These are phyloP conservation scores for Huntiella moniliformis DNA, from an alignment of 2,329 filamentous ascomycete genomes.

Conservation along the genomic window DNA sequence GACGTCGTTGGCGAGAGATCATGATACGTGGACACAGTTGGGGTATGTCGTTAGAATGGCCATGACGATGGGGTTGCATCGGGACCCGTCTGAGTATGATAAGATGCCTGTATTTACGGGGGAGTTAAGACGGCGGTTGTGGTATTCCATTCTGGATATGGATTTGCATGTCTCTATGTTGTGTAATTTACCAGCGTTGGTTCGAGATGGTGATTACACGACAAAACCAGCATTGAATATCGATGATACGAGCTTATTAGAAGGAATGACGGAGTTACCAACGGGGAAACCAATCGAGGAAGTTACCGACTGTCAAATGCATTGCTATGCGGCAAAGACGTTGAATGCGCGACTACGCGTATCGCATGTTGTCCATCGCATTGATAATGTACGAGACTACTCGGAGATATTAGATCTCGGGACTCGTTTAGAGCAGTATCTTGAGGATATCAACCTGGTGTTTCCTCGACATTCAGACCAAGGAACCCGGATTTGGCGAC, in stretches of 20 bases:
- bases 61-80: slow-evolving; percentile 40
- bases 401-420: slow-evolving; percentile 34
- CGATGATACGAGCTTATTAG: slow-evolving; percentile 30
- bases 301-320: slow-evolving; percentile 32
- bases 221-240: slow-evolving; percentile 34
- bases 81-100: slow-evolving; percentile 35
- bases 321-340: slow-evolving; percentile 34
- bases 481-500: slow-evolving; percentile 32
- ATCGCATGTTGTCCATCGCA: slow-evolving; percentile 29
- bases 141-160: slow-evolving; percentile 38
- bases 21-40: slow-evolving; percentile 36
- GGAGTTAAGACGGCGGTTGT: slow-evolving; percentile 35
- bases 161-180: slow-evolving; percentile 35
- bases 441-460: slow-evolving; percentile 36
- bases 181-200: slow-evolving; percentile 30
- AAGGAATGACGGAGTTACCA: slow-evolving; percentile 30
- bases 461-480: slow-evolving; percentile 28
- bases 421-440: slow-evolving; percentile 31
- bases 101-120: slow-evolving; percentile 31
- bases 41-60: slow-evolving; percentile 36
- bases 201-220: slow-evolving; percentile 34
- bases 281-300: slow-evolving; percentile 31
- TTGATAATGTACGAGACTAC: slow-evolving; percentile 34
- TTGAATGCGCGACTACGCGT: slow-evolving; percentile 30
- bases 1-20: slow-evolving; percentile 29